phyloP scores from a whole-genome alignment of 2,329 filamentous ascomycete species.

The Claviceps purpurea region DNA sequence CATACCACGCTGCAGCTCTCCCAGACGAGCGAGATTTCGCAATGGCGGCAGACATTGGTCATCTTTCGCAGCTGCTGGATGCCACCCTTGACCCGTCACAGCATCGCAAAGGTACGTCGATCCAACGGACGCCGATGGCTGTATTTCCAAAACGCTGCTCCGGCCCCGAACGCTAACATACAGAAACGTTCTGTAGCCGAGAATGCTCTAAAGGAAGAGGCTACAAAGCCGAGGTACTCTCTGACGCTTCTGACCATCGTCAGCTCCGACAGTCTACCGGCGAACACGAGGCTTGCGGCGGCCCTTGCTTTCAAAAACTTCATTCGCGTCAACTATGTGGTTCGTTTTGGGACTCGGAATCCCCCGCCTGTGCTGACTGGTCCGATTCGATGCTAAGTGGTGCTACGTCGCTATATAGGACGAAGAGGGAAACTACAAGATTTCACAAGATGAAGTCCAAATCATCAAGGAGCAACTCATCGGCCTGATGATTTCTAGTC shows the following conservation, averaged over 20 bases:
- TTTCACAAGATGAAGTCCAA: constrained; percentile 66
- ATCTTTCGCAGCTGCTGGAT: constrained; percentile 71
- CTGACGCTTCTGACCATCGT: constrained; percentile 82
- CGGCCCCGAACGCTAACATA: constrained; percentile 23
- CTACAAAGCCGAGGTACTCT: constrained; percentile 77
- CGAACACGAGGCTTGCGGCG: constrained; percentile 72
- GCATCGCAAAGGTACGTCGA: constrained; percentile 68
- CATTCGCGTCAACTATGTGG: constrained; percentile 83
- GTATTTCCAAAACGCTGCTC: constrained; percentile 7
- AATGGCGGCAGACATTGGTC: constrained; percentile 44
- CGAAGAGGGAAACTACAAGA: constrained; percentile 87
- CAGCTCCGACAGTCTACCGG: constrained; percentile 55
- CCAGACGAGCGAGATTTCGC: constrained; percentile 15
- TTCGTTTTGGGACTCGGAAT: constrained; percentile 25
- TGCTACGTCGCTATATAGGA: constrained; percentile 36
- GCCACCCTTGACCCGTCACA: constrained; percentile 79
- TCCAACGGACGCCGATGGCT: constrained; percentile 7
- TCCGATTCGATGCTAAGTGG: constrained; percentile 9
- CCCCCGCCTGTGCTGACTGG: not conserved
- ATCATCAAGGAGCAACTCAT: constrained; percentile 94
- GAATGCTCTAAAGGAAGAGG: constrained; percentile 61
- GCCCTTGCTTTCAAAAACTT: constrained; percentile 98
- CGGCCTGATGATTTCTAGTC: constrained; percentile 89
- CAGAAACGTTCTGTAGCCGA: constrained; percentile 50
- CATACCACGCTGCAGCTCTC: constrained; percentile 9